A percentile compares a stretch with the other conserved stretches of the same genome.
Evolutionary conservation across 352 stramenopile species (phyloP).

Genomic region (Albugo candida): DNA sequence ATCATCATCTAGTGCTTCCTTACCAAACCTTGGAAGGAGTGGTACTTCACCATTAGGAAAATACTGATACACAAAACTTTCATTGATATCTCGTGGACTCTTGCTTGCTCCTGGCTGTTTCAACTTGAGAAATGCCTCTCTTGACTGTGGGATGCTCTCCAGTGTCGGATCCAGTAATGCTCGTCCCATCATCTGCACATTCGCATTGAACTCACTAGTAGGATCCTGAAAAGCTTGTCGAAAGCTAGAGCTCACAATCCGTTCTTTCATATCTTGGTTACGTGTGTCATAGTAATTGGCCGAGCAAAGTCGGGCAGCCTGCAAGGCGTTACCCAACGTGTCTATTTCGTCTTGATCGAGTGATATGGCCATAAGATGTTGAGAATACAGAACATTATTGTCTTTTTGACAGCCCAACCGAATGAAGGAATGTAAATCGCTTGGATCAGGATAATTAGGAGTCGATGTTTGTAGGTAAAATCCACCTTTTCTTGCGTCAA

Average conservation of each 20-base stretch:
- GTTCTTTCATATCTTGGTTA: not conserved
- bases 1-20: constrained; percentile 15
- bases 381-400: constrained; percentile 61
- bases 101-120: constrained; percentile 18
- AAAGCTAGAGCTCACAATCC: no score
- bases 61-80: constrained; percentile 24
- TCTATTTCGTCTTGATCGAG: constrained; percentile 19
- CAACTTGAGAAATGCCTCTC: constrained; percentile 6
- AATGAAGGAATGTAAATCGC: constrained; percentile 21
- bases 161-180: no score
- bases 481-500: constrained; percentile 20
- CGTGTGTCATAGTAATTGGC: constrained; percentile 28
- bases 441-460: constrained; percentile 53
- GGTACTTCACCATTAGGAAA: constrained; percentile 22
- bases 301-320: constrained; percentile 44
- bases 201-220: no score
- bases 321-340: constrained; percentile 22
- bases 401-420: constrained; percentile 43
- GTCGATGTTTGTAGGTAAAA: constrained; percentile 65
- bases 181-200: no score
- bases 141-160: no score
- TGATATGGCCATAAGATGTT: constrained; percentile 51
- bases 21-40: constrained; percentile 5
- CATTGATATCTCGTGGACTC: constrained; percentile 15
- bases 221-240: no score